Base-by-base conservation (phyloP, 345 rosid genomes). In the Melastoma malabathricum region DNA sequence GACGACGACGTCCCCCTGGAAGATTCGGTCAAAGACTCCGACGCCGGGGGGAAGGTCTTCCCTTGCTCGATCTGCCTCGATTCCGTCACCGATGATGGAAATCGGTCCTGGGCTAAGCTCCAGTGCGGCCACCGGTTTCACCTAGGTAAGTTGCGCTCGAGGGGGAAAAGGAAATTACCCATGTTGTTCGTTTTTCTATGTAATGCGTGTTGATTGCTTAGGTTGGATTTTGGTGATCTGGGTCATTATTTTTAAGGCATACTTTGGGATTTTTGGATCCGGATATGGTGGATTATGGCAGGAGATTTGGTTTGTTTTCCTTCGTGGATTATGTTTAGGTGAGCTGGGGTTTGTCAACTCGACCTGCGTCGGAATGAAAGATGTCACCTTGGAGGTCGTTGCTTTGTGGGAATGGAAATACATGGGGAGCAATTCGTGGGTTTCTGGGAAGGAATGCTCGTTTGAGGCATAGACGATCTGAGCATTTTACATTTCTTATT, bases 61-160 rank as follows among this genome's bases (percentile, higher is more conserved):
- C 66, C 95, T 2, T 92, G 97, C 64, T 92, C 98, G 86, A 84
- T 92, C 81, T 92, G 98, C 63, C 93, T 92, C 17, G 98, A 92
- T 43, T 60, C 60, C 14, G 97, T 92, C 13, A 60, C 70, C 44
- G 81, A 81, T 55, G 72, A 73, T 19, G 90, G 90, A 48, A 90
- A 87, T 82, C 95, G 98, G 47, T 76, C 97, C 1, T 84, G 86
- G 98, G 95, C 97, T 27, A 92, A 84, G 72, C 97, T 92, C 69
- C 97, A 87, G 69, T 92, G 98, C 34, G 95, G 89, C 27, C 98
- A 92, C 29, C 86, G 70, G 59, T 92, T 92, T 51, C 98, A 92
- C 72, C 64, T 92, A 53, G 98, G 98, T 90, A 50, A 61, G 76
- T 48, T n/a, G 13, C n/a, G 43, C 12, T 4, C 25, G 47, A 6